Evolutionary conservation across 179 eudicot species (phyloP).

Genomic region (Beta corolliflora): DNA sequence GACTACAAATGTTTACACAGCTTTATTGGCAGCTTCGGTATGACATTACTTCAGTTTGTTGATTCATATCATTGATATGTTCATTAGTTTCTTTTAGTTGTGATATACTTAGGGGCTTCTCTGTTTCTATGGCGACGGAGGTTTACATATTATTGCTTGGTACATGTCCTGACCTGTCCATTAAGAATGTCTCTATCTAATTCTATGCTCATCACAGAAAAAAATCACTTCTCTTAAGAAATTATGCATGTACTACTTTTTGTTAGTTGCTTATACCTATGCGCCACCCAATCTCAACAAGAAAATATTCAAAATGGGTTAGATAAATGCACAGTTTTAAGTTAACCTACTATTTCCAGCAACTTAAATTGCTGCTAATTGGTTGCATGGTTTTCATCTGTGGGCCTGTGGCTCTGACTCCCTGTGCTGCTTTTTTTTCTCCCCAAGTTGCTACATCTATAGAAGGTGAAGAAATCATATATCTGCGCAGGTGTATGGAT

Average conservation of each 20-base stretch:
- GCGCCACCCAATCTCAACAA: too few relatives aligned
- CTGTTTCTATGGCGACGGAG: slow-evolving; percentile 1
- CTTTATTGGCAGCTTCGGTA: slow-evolving; percentile 96
- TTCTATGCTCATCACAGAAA: not conserved
- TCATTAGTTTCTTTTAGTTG: not conserved
- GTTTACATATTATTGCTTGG: not conserved
- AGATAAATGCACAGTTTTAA: too few relatives aligned
- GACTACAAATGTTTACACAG: slow-evolving; percentile 77
- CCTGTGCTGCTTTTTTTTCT: not conserved
- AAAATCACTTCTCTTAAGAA: too few relatives aligned
- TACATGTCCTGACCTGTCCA: not conserved
- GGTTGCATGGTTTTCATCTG: not conserved
- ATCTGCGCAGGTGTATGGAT: too few relatives aligned
- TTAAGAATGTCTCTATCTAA: not conserved
- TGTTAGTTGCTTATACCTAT: too few relatives aligned
- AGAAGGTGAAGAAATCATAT: not conserved
- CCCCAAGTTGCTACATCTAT: not conserved
- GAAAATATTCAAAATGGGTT: too few relatives aligned
- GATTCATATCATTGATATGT: not conserved
- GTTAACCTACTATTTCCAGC: too few relatives aligned
- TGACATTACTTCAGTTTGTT: slow-evolving; percentile 28
- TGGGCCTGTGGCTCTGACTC: not conserved
- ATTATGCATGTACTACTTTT: too few relatives aligned
- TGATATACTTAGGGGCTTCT: not conserved
- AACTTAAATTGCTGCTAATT: too few relatives aligned